phyloP scores from a whole-genome alignment of 768 basidiomycete genomes.

The Mycena belliarum region DNA sequence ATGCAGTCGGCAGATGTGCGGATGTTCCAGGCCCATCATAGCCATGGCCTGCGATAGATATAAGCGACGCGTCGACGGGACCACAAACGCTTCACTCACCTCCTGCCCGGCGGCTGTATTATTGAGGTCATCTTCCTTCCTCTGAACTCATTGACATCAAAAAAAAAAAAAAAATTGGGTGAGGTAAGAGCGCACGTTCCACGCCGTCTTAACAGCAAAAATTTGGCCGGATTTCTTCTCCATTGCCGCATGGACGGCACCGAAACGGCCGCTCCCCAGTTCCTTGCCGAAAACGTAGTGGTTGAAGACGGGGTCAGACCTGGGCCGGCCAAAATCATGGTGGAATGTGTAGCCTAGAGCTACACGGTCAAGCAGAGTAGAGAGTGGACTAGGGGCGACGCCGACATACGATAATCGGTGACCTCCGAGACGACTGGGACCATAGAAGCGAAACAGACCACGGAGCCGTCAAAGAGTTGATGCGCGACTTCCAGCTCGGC shows the following conservation, averaged over 20 bases:
- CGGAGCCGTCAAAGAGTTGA: slow-evolving; percentile 56
- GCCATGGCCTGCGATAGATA: slow-evolving; percentile 55
- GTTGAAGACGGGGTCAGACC: slow-evolving; percentile 45
- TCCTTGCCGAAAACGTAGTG: slow-evolving; percentile 37
- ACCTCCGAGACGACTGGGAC: slow-evolving; percentile 29
- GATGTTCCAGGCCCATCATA: slow-evolving; percentile 53
- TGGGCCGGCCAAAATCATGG: slow-evolving; percentile 11
- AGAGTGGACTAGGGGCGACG: not conserved
- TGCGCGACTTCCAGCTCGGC: slow-evolving; percentile 34
- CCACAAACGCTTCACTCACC: not conserved
- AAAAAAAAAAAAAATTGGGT: not conserved
- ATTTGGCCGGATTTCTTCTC: slow-evolving; percentile 53
- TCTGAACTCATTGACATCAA: not conserved
- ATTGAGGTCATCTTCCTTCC: not conserved
- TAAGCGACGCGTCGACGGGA: not conserved
- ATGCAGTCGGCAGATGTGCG: slow-evolving; percentile 58
- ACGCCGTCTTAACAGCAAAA: slow-evolving; percentile 67
- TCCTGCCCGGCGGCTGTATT: slow-evolving; percentile 11
- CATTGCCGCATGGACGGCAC: slow-evolving; percentile 63
- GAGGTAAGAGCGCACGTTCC: not conserved
- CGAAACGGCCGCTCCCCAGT: slow-evolving; percentile 63
- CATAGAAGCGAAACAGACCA: slow-evolving; percentile 56
- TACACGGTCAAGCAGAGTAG: not conserved
- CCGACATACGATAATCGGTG: slow-evolving; percentile 54
- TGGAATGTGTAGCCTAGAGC: slow-evolving; percentile 18